These are phyloP conservation scores for Dalechampia spathulata DNA, from an alignment of 441 rosid species.

Conservation along the genomic window DNA sequence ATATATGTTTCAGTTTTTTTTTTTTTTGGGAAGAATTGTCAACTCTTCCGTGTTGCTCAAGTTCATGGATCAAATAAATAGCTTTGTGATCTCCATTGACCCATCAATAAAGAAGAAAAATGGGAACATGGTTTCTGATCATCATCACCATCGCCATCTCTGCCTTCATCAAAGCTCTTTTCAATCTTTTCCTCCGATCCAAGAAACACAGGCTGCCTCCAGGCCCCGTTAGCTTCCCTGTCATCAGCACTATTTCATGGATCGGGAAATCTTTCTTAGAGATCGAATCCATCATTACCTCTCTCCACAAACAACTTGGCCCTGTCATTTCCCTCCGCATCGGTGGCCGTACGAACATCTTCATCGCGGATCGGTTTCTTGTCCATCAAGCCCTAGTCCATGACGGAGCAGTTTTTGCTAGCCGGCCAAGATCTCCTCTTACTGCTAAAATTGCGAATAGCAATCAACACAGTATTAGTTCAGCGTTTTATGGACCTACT, in stretches of 20 bases:
- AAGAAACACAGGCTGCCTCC: neutral
- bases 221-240: slow-evolving; percentile 3
- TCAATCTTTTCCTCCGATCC: neutral
- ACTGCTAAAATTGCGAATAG: slow-evolving; percentile 4
- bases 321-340: slow-evolving; percentile 10
- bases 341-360: slow-evolving; percentile 11
- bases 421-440: slow-evolving; percentile 20
- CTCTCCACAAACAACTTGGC: neutral
- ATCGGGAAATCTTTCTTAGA: neutral
- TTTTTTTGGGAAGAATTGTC: no score
- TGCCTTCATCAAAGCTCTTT: neutral
- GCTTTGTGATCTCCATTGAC: neutral
- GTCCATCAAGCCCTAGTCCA: slow-evolving; percentile 32
- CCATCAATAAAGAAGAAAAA: slow-evolving; percentile 8
- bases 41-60: no score
- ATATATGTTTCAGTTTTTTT: no score
- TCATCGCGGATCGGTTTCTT: slow-evolving; percentile 25
- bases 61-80: no score
- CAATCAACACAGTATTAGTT: slow-evolving; percentile 30
- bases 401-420: slow-evolving; percentile 28
- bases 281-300: no score
- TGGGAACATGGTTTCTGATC: neutral
- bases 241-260: slow-evolving; percentile 9
- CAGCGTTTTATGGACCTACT: slow-evolving; percentile 30
- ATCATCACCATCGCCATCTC: neutral